Evolutionary conservation across 108 stramenopile genomes (phyloP).

Genomic region (Nannochloropsis oceanica): DNA sequence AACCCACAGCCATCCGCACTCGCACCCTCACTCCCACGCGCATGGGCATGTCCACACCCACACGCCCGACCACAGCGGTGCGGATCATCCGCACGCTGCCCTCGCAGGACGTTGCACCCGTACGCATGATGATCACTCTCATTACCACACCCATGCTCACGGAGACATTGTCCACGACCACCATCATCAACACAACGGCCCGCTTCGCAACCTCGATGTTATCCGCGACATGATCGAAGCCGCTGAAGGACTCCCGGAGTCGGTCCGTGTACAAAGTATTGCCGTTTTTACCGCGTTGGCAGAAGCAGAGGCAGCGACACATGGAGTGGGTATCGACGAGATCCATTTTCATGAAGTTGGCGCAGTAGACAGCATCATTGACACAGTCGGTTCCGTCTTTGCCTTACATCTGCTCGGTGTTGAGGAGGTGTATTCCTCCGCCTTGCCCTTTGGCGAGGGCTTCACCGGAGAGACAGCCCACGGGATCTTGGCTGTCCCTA

Average conservation of each 20-base stretch:
- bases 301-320: conserved; percentile 64
- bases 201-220: conserved; percentile 57
- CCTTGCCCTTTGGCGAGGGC: conserved; percentile 59
- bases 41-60: not conserved
- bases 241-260: conserved; percentile 45
- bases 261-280: conserved; percentile 51
- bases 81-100: too few species aligned
- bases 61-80: not conserved
- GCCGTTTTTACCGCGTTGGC: conserved; percentile 62
- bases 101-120: too few species aligned
- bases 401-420: conserved; percentile 58
- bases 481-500: conserved; percentile 78
- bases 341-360: conserved; percentile 92
- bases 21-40: not conserved
- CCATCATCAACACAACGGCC: conserved; percentile 31
- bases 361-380: conserved; percentile 71
- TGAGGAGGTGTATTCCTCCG: conserved; percentile 50
- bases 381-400: conserved; percentile 69
- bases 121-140: conserved; percentile 24
- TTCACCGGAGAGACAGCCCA: conserved; percentile 70
- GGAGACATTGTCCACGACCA: not conserved
- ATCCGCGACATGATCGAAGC: conserved; percentile 53
- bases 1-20: conserved; percentile 11
- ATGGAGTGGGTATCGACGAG: conserved; percentile 50
- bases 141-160: not conserved